Base-by-base conservation (phyloP, 345 rosid species). In the Balakata baccata region DNA sequence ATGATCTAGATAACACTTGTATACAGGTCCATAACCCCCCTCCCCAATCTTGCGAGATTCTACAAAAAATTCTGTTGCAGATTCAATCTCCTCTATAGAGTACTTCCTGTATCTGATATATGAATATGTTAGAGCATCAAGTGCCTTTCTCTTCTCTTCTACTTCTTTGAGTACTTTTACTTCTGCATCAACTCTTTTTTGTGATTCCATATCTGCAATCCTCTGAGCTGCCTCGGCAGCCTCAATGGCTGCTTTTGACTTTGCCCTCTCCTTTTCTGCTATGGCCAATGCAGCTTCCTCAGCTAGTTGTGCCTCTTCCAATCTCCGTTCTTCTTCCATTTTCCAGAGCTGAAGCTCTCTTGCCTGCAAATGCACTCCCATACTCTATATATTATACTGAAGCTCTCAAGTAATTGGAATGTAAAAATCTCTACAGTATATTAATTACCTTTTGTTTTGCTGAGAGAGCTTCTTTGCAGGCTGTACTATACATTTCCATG, bases 21-120 rank as follows among this genome's bases (percentile, higher is more conserved):
- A 94, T 25, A 94, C 97, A 6, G 99, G 99, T 10, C 99, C 99
- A 77, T 92, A 94, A 39, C 98, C 92, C 2, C 98, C 99, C 86
- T 88, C 98, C 25, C 99, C 99, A 17, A 94, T 90, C 85, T 89
- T 92, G 75, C 82, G 85, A 11, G 82, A 67, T 3, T 83, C 82
- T 11, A 86, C 46, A 54, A 94, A 94, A 83, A 50, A 88, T 13
- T 94, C 87, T 0, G 98, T 92, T 75, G 98, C 96, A 43, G 85
- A 80, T 80, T 94, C 97, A 20, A 94, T 92, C 78, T 90, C 97
- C 70, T 94, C 92, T 13, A 94, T 92, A 3, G 85, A 18, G 77
- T 94, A 94, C 80, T 80, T 94, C 72, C 96, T 87, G 78, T 94
- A 94, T 73, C 96, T 80, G 61, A 79, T 61, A 71, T 89, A 89